Conservation (phyloP, 495 filamentous ascomycete genomes). For the Aspergillus taichungensis region DNA sequence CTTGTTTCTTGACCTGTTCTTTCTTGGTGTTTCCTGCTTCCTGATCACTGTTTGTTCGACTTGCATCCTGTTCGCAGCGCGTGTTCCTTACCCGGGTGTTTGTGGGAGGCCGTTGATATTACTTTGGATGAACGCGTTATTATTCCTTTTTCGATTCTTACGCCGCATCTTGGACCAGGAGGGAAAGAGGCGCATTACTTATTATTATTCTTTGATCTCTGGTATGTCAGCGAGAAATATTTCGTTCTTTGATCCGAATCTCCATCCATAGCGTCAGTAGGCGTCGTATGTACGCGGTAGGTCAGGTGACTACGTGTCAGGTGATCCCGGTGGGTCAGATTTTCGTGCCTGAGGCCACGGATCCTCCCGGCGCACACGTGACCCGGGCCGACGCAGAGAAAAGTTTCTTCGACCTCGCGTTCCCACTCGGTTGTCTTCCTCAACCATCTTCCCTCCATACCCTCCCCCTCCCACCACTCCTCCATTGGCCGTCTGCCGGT, state of each 20-base stretch:
- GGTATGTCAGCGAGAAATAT: constrained; percentile 1
- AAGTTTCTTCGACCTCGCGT: constrained; percentile 29
- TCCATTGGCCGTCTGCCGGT: constrained; percentile 12
- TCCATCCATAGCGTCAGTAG: no score
- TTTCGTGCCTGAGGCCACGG: no score
- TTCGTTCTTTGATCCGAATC: constrained; percentile 1
- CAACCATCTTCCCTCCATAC: constrained; percentile 7
- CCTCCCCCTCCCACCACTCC: constrained; percentile 5
- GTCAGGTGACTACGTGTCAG: constrained; percentile 9
- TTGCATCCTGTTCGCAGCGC: no score
- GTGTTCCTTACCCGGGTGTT: no score
- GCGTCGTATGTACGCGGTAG: no score
- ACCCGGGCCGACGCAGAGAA: constrained; percentile 14
- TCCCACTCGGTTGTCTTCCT: constrained; percentile 4
- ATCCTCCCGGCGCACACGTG: constrained; percentile 4
- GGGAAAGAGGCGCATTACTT: constrained; percentile 3
- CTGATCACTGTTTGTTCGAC: no score
- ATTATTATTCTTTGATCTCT: neutral
- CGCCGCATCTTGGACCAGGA: neutral
- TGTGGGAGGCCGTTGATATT: constrained; percentile 5
- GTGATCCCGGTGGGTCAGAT: constrained; percentile 9
- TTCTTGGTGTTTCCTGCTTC: constrained; percentile 4
- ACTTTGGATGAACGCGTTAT: constrained; percentile 2
- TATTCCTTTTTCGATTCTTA: neutral
- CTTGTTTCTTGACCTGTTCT: neutral